These are phyloP conservation scores for Tricholoma flavovirens DNA, from an alignment of 768 basidiomycete genomes.

Conservation along the genomic window DNA sequence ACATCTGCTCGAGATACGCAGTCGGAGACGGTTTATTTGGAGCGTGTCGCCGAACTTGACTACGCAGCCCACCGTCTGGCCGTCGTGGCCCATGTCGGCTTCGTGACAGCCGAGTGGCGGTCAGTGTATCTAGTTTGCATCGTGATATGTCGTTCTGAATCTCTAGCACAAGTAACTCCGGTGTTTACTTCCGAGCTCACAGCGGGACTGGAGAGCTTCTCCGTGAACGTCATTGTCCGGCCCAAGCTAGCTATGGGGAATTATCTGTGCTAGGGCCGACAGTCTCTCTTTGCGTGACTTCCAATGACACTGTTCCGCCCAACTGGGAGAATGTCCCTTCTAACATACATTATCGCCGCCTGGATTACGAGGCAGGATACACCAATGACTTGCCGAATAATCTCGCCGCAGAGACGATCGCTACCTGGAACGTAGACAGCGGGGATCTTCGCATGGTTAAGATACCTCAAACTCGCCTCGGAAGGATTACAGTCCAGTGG, in stretches of 20 bases:
- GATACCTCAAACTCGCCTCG: constrained; percentile 1
- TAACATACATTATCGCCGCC: not conserved
- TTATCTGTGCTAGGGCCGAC: not conserved
- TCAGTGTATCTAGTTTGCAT: too few species aligned
- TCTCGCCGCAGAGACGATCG: constrained; percentile 3
- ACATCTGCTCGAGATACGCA: not conserved
- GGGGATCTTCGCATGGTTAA: constrained; percentile 5
- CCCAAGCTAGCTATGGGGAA: constrained; percentile 3
- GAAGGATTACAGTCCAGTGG: not conserved
- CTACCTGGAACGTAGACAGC: constrained; percentile 3
- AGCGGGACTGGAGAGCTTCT: constrained; percentile 5
- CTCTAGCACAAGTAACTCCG: too few species aligned
- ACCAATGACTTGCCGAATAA: not conserved
- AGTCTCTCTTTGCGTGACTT: constrained; percentile 1
- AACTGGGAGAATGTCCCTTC: not conserved
- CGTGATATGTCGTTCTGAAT: too few species aligned
- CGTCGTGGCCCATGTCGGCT: not conserved
- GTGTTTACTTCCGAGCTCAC: constrained; percentile 3
- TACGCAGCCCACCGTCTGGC: constrained; percentile 3
- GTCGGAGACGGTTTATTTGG: not conserved
- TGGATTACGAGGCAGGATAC: not conserved
- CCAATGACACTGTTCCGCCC: not conserved
- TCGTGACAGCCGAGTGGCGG: too few species aligned
- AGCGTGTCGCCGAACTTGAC: constrained; percentile 4
- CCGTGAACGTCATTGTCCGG: constrained; percentile 3